phyloP scores from a whole-genome alignment of 495 filamentous ascomycete species.

The Trichoderma parareesei region DNA sequence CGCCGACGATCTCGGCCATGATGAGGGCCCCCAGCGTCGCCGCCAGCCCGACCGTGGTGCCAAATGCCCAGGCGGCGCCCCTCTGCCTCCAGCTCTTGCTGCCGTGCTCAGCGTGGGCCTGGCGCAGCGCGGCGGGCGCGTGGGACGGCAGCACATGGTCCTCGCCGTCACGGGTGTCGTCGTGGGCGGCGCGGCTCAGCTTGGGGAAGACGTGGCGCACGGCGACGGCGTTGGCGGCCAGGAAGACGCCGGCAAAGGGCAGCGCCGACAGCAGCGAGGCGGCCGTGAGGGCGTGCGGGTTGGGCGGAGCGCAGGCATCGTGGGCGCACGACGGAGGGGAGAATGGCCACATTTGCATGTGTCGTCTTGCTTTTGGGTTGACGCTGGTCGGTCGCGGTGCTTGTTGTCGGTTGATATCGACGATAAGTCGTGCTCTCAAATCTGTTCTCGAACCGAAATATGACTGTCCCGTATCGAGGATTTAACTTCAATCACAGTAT shows the following conservation, averaged over 20 bases:
- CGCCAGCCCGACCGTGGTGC: constrained; percentile 62
- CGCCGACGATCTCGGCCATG: constrained; percentile 70
- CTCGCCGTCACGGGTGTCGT: constrained; percentile 33
- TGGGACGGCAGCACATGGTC: constrained; percentile 46
- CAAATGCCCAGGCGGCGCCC: constrained; percentile 56
- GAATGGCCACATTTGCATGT: constrained; percentile 10
- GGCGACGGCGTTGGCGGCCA: constrained; percentile 45
- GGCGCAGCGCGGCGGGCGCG: constrained; percentile 38
- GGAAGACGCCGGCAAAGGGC: constrained; percentile 54
- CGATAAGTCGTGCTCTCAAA: no score
- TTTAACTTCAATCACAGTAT: no score
- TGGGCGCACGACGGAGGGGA: constrained; percentile 23
- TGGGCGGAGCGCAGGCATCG: constrained; percentile 23
- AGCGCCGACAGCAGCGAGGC: constrained; percentile 28
- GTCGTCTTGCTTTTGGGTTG: background rate
- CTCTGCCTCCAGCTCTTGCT: constrained; percentile 38
- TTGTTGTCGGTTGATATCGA: background rate
- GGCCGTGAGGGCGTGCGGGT: constrained; percentile 20
- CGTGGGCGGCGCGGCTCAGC: constrained; percentile 43
- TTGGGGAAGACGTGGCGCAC: constrained; percentile 57
- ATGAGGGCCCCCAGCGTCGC: constrained; percentile 68
- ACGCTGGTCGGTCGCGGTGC: background rate
- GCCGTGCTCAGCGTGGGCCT: constrained; percentile 42
- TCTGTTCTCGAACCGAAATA: no score
- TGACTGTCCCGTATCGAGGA: no score